Evolutionary conservation across 192 early-diverging fungal species (phyloP).

Genomic region (Podila clonocystis): DNA sequence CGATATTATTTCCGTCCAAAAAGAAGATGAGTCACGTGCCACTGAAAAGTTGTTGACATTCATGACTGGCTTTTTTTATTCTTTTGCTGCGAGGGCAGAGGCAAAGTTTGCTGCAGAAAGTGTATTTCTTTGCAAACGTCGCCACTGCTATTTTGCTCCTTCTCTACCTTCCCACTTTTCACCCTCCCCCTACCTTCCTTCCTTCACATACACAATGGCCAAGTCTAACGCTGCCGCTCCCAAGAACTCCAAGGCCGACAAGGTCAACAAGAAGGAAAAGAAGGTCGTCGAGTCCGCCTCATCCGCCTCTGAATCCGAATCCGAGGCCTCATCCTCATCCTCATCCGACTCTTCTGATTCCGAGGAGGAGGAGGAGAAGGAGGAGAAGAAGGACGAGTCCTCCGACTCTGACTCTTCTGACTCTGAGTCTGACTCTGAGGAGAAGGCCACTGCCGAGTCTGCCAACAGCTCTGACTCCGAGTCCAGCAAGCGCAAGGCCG

Average conservation of each 20-base stretch:
- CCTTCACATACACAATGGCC: conserved; percentile 16
- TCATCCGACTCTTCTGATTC: conserved; percentile 35
- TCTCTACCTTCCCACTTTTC: conserved; percentile 16
- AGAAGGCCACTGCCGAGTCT: conserved; percentile 27
- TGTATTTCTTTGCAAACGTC: neutral
- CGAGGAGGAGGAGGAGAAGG: conserved; percentile 47
- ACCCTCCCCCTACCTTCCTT: conserved; percentile 2
- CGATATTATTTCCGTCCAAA: no score
- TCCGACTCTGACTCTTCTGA: conserved; percentile 30
- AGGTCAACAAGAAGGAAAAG: conserved; percentile 47
- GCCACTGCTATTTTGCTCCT: conserved; percentile 8
- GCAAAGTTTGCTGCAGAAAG: no score
- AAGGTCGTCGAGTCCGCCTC: conserved; percentile 30
- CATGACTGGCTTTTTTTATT: conserved; percentile 16
- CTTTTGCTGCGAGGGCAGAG: conserved; percentile 7
- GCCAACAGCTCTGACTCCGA: conserved; percentile 42
- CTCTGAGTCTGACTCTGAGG: conserved; percentile 44
- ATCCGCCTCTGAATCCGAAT: conserved; percentile 48
- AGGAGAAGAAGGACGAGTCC: conserved; percentile 40
- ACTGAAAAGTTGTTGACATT: neutral
- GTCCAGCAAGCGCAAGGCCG: conserved; percentile 53
- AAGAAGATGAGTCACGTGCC: no score
- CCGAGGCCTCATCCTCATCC: conserved; percentile 11
- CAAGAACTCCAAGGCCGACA: conserved; percentile 42
- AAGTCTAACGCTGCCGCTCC: conserved; percentile 21